These are phyloP conservation scores for Corynascus novoguineensis DNA, from an alignment of 495 filamentous ascomycete genomes.

Conservation along the genomic window DNA sequence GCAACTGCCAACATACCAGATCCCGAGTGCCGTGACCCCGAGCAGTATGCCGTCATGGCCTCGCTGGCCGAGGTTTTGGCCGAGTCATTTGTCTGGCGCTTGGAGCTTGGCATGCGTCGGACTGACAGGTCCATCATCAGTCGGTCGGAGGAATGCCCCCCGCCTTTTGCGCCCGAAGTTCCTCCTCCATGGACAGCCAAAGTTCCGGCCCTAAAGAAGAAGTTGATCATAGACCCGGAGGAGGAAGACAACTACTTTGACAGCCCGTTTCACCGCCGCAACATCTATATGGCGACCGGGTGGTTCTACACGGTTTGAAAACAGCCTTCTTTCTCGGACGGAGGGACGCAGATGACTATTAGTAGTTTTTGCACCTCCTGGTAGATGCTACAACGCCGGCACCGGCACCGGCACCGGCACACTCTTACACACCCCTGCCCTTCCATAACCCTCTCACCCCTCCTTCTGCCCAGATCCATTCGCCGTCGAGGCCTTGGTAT, in stretches of 20 bases:
- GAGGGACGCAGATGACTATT: not conserved
- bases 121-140: not conserved
- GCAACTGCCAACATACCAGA: constrained; percentile 2
- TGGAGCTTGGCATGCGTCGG: constrained; percentile 4
- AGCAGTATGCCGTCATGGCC: constrained; percentile 8
- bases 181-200: not conserved
- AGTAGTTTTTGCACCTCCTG: not conserved
- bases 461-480: constrained; percentile 1
- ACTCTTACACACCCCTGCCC: no score
- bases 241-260: constrained; percentile 2
- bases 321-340: no score
- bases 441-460: not conserved
- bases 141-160: not conserved
- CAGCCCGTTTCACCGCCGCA: constrained; percentile 4
- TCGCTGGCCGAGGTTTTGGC: constrained; percentile 1
- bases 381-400: no score
- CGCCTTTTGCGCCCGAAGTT: not conserved
- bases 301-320: constrained; percentile 8
- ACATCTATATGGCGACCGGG: constrained; percentile 5
- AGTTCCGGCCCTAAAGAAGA: not conserved
- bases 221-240: not conserved
- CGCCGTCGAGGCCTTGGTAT: not conserved
- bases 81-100: not conserved
- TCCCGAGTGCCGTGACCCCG: constrained; percentile 1
- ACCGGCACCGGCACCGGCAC: no score